Percentiles rank a stretch among this genome's conserved stretches.
Evolutionary conservation across 2,329 filamentous ascomycete genomes (phyloP).

Genomic region (Graphiopsis chlorocephala): DNA sequence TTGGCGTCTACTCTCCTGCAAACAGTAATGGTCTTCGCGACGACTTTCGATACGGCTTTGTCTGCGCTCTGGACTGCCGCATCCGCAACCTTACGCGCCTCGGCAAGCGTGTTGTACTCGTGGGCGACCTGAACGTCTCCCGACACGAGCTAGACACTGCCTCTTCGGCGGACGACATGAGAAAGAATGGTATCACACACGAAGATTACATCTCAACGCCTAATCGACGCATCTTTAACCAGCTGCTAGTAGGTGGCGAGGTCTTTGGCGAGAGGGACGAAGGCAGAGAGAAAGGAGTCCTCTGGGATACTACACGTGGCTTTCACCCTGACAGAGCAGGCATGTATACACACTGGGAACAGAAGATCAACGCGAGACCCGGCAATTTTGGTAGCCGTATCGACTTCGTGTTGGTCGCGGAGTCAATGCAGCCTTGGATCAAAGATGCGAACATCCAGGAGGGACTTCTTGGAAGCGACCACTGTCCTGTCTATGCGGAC

Average conservation of each 20-base stretch:
- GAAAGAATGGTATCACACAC: conserved; percentile 64
- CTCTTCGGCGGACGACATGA: conserved; percentile 67
- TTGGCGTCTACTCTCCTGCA: conserved; percentile 90
- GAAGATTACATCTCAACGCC: conserved; percentile 72
- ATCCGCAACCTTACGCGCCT: conserved; percentile 76
- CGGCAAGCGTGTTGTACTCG: conserved; percentile 81
- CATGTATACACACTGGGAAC: conserved; percentile 99
- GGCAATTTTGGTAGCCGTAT: conserved; percentile 91
- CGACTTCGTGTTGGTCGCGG: conserved; percentile 85
- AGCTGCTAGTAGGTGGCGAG: conserved; percentile 71
- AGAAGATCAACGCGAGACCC: conserved; percentile 89
- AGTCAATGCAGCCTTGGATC: conserved; percentile 78
- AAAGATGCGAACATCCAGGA: conserved; percentile 82
- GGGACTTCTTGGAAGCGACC: conserved; percentile 89
- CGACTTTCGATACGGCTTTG: conserved; percentile 76
- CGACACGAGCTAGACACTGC: conserved; percentile 71
- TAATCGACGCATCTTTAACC: conserved; percentile 76
- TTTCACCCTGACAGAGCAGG: conserved; percentile 77
- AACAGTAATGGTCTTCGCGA: conserved; percentile 80
- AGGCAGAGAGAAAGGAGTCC: conserved; percentile 65
- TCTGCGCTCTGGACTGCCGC: conserved; percentile 75
- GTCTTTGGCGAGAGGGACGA: conserved; percentile 66
- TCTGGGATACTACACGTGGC: conserved; percentile 80
- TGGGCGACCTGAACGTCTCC: conserved; percentile 85
- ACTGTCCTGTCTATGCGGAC: conserved; percentile 85